phyloP scores from a whole-genome alignment of 2,329 filamentous ascomycete genomes.

The Aspergillus sp. region DNA sequence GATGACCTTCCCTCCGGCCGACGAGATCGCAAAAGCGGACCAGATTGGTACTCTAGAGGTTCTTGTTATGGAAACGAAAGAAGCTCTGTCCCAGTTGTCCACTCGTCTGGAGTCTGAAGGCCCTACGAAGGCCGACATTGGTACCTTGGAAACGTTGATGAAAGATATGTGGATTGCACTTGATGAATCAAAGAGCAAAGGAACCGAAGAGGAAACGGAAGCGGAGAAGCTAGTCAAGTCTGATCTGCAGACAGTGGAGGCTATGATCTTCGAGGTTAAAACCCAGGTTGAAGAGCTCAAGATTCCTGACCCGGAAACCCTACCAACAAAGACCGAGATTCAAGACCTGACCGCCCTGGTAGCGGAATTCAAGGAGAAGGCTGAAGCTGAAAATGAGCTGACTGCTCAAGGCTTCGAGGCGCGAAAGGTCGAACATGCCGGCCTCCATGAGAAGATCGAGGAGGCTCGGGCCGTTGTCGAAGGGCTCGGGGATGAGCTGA shows the following conservation, averaged over 20 bases:
- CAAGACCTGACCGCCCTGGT: conserved; percentile 67
- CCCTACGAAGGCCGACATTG: conserved; percentile 75
- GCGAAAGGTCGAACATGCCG: conserved; percentile 77
- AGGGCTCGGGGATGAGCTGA: conserved; percentile 73
- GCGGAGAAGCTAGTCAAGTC: conserved; percentile 70
- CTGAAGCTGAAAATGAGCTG: conserved; percentile 66
- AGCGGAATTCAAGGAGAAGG: conserved; percentile 63
- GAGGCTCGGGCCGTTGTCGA: conserved; percentile 76
- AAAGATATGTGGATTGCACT: conserved; percentile 72
- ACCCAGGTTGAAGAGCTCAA: conserved; percentile 70
- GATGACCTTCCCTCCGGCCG: conserved; percentile 60
- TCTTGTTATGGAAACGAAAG: conserved; percentile 71
- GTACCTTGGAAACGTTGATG: conserved; percentile 71
- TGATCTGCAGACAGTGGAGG: conserved; percentile 76
- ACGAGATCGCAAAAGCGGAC: conserved; percentile 64
- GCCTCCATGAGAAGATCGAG: conserved; percentile 71
- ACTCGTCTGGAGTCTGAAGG: conserved; percentile 65
- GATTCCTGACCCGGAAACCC: conserved; percentile 65
- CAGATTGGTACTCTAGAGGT: conserved; percentile 62
- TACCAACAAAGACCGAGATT: conserved; percentile 76
- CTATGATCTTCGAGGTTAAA: conserved; percentile 83
- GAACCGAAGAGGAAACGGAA: conserved; percentile 47
- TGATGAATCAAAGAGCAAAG: conserved; percentile 62
- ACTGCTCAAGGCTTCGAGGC: conserved; percentile 79
- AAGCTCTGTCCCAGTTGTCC: conserved; percentile 65